phyloP scores from a whole-genome alignment of 257 asterid genomes.

The Hygrophila difformis region DNA sequence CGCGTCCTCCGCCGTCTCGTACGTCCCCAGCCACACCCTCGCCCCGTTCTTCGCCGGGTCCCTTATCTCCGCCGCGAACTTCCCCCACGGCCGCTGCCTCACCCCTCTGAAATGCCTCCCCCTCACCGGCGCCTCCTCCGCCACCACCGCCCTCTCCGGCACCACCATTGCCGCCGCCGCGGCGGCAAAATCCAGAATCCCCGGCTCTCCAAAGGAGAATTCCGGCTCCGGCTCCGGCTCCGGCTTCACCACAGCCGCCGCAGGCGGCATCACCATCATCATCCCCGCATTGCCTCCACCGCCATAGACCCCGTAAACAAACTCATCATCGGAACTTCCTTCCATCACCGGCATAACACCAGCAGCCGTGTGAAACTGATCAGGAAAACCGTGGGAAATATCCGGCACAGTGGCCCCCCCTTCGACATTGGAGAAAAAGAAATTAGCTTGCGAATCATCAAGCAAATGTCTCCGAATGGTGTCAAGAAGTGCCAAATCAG shows the following conservation, averaged over 20 bases:
- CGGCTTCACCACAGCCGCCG: too few species aligned
- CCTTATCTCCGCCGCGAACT: conserved; percentile 33
- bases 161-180: conserved; percentile 2
- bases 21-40: conserved; percentile 37
- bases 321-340: conserved; percentile 3
- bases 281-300: too few species aligned
- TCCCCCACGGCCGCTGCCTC: conserved; percentile 36
- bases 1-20: conserved; percentile 35
- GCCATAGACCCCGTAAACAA: neutral
- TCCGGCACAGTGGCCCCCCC: neutral
- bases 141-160: neutral
- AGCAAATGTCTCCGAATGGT: conserved; percentile 21
- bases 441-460: conserved; percentile 24
- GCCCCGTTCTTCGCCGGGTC: conserved; percentile 30
- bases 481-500: conserved; percentile 27
- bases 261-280: too few species aligned
- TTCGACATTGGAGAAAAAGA: conserved; percentile 2
- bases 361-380: neutral
- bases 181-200: neutral
- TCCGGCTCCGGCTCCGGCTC: conserved; percentile 5
- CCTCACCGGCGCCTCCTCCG: conserved; percentile 5
- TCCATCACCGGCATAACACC: neutral
- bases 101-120: conserved; percentile 29
- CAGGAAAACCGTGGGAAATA: neutral
- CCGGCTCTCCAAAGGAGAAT: neutral